phyloP scores from a whole-genome alignment of 345 rosid genomes.

The Arabidopsis suecica region DNA sequence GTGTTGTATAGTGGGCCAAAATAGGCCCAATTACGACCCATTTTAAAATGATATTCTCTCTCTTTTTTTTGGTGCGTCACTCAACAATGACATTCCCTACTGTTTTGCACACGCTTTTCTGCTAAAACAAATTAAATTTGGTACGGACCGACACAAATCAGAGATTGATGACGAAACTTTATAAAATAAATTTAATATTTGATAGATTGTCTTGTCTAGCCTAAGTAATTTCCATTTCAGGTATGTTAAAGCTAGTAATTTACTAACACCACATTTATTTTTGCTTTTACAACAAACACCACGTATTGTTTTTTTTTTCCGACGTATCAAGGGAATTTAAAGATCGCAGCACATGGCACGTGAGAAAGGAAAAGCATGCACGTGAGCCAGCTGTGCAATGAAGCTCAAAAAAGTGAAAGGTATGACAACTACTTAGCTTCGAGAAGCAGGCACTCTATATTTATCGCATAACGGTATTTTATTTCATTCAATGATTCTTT shows the following conservation, averaged over 20 bases:
- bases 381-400: slow-evolving; percentile 45
- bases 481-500: neutral
- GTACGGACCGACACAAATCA: slow-evolving; percentile 37
- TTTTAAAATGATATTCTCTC: neutral
- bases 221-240: slow-evolving; percentile 2
- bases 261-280: slow-evolving; percentile 13
- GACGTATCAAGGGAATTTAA: slow-evolving; percentile 28
- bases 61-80: neutral
- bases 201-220: neutral
- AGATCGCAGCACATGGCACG: slow-evolving; percentile 40
- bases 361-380: slow-evolving; percentile 39
- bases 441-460: slow-evolving; percentile 37
- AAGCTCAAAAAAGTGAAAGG: slow-evolving; percentile 31
- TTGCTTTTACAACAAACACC: too few relatives aligned
- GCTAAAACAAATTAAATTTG: neutral
- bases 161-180: neutral
- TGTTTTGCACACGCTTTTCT: neutral
- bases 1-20: neutral
- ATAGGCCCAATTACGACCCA: slow-evolving; percentile 24
- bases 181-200: neutral
- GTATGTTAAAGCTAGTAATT: slow-evolving; percentile 8
- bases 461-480: neutral
- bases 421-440: slow-evolving; percentile 39
- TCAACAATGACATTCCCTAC: neutral
- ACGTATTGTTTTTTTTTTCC: neutral